phyloP scores from a whole-genome alignment of 345 rosid genomes.

The Euclidium syriacum region DNA sequence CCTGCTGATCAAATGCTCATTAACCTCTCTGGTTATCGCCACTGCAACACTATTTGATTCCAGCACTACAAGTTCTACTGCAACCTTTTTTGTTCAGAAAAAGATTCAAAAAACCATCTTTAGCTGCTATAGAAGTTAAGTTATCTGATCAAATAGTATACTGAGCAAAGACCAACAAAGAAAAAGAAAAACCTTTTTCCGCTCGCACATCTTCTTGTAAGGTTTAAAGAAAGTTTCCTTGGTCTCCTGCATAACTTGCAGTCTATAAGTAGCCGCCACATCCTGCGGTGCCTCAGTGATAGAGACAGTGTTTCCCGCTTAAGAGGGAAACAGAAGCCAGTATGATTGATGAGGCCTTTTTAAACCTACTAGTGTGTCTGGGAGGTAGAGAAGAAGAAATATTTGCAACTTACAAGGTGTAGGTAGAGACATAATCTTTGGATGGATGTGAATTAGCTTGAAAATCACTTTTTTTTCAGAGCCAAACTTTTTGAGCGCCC shows the following conservation, averaged over 20 bases:
- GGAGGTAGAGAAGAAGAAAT: background rate
- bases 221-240: slow-evolving; percentile 50
- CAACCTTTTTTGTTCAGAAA: slow-evolving; percentile 49
- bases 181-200: slow-evolving; percentile 41
- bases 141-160: background rate
- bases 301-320: slow-evolving; percentile 54
- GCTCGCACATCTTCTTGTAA: slow-evolving; percentile 54
- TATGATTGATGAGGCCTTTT: too few species aligned
- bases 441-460: slow-evolving; percentile 61
- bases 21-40: slow-evolving; percentile 60
- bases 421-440: slow-evolving; percentile 54
- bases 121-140: background rate
- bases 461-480: slow-evolving; percentile 43
- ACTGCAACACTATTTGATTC: slow-evolving; percentile 66
- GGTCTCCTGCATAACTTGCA: slow-evolving; percentile 49
- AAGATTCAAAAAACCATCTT: slow-evolving; percentile 4
- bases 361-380: too few species aligned
- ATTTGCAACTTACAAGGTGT: slow-evolving; percentile 59
- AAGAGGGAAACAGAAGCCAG: background rate
- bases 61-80: slow-evolving; percentile 44
- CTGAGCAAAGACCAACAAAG: background rate
- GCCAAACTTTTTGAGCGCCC: slow-evolving; percentile 51
- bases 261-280: slow-evolving; percentile 61
- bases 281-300: slow-evolving; percentile 69
- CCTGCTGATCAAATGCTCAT: slow-evolving; percentile 38